These are phyloP conservation scores for Crucibulum laeve DNA, from an alignment of 768 basidiomycete species.

Conservation along the genomic window DNA sequence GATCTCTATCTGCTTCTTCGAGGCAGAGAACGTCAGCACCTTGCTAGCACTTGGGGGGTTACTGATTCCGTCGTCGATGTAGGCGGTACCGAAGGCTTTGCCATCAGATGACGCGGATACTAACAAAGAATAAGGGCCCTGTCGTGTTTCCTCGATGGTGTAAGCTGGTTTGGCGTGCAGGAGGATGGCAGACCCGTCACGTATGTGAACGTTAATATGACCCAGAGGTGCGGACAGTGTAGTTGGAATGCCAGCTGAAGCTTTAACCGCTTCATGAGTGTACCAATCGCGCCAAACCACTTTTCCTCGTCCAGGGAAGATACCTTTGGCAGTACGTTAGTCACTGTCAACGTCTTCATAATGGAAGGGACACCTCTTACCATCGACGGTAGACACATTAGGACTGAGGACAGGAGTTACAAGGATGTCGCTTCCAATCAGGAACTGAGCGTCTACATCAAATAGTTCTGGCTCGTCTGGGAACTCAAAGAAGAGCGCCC, in stretches of 20 bases:
- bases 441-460: constrained; percentile 61
- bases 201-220: constrained; percentile 73
- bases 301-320: constrained; percentile 58
- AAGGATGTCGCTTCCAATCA: constrained; percentile 66
- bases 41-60: constrained; percentile 52
- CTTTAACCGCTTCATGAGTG: constrained; percentile 52
- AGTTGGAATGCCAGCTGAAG: constrained; percentile 32
- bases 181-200: constrained; percentile 64
- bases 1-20: constrained; percentile 30
- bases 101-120: constrained; percentile 47
- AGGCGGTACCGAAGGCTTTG: constrained; percentile 53
- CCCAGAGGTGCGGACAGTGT: constrained; percentile 65
- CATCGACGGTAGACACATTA: constrained; percentile 63
- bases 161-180: constrained; percentile 60
- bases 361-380: constrained; percentile 24
- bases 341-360: background rate
- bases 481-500: constrained; percentile 78
- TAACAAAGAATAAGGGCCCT: constrained; percentile 59
- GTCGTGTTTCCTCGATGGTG: constrained; percentile 62
- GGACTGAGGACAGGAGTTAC: constrained; percentile 74
- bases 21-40: constrained; percentile 39
- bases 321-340: constrained; percentile 29
- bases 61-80: constrained; percentile 69
- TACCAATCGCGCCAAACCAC: constrained; percentile 74
- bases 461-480: constrained; percentile 65